phyloP scores from a whole-genome alignment of 805 yeast species.

The Metschnikowia shivogae region DNA sequence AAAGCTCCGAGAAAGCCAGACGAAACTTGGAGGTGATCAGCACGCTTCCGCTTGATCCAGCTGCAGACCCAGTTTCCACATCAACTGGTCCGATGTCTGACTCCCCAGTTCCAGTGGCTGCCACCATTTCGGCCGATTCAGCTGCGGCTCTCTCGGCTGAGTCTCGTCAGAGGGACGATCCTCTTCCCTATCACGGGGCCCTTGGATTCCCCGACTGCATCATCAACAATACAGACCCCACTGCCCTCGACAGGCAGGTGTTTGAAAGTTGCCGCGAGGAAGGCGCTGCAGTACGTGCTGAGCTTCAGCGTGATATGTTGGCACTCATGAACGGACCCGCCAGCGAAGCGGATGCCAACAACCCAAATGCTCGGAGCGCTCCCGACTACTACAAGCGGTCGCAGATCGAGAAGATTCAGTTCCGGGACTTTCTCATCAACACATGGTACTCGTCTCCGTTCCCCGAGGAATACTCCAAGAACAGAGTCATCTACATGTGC shows the following conservation, averaged over 20 bases:
- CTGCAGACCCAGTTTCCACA: too few relatives aligned
- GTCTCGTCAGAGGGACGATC: neutral
- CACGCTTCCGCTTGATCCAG: neutral
- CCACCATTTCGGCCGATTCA: too few relatives aligned
- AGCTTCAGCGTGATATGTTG: constrained; percentile 14
- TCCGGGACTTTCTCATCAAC: constrained; percentile 69
- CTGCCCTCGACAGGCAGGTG: constrained; percentile 41
- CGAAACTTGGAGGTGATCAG: neutral
- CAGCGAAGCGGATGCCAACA: constrained; percentile 16
- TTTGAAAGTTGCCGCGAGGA: constrained; percentile 33
- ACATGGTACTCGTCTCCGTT: constrained; percentile 95
- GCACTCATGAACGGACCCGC: constrained; percentile 1
- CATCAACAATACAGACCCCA: constrained; percentile 61
- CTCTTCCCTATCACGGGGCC: constrained; percentile 64
- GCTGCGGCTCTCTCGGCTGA: too few relatives aligned
- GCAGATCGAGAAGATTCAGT: constrained; percentile 59
- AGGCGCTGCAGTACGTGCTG: constrained; percentile 25
- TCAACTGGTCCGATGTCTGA: too few relatives aligned
- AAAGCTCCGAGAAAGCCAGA: neutral
- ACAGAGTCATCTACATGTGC: constrained; percentile 66
- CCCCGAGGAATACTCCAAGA: constrained; percentile 75
- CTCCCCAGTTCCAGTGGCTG: too few relatives aligned
- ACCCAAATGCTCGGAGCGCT: constrained; percentile 15
- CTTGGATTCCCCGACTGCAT: constrained; percentile 54
- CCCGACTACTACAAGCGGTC: constrained; percentile 27